Percentiles rank a stretch among this genome's conserved stretches.
Evolutionary conservation across 495 filamentous ascomycete genomes (phyloP).

Genomic region (Penicillium subrubescens): DNA sequence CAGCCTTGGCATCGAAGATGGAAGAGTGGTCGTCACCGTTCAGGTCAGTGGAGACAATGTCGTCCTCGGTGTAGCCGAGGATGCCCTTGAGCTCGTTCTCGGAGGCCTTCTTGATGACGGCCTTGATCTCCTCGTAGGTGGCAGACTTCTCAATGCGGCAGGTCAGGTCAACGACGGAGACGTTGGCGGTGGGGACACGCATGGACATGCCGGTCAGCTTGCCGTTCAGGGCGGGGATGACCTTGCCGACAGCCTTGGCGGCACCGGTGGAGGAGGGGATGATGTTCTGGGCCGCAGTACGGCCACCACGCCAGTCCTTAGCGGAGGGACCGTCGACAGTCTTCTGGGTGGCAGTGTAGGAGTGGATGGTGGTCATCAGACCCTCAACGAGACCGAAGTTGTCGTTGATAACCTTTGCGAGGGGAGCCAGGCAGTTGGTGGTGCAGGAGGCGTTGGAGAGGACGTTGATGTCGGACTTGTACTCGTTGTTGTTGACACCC

Average conservation of each 20-base stretch:
- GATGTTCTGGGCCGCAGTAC: constrained; percentile 98
- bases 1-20: constrained; percentile 99
- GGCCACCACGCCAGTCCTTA: constrained; percentile 99
- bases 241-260: constrained; percentile 99
- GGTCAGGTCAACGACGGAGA: constrained; percentile 98
- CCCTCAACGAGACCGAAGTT: constrained; percentile 97
- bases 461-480: constrained; percentile 85
- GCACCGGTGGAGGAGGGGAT: constrained; percentile 99
- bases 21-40: constrained; percentile 90
- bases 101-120: constrained; percentile 82
- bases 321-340: constrained; percentile 94
- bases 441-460: constrained; percentile 99
- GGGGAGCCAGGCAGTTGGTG: constrained; percentile 98
- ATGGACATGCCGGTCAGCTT: constrained; percentile 99
- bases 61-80: constrained; percentile 95
- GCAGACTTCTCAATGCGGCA: constrained; percentile 88
- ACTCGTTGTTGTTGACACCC: constrained; percentile 94
- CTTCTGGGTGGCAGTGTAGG: constrained; percentile 99
- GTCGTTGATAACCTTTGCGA: constrained; percentile 99
- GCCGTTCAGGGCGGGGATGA: constrained; percentile 95
- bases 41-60: constrained; percentile 89
- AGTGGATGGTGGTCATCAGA: constrained; percentile 99
- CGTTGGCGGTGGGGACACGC: constrained; percentile 98
- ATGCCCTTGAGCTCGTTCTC: constrained; percentile 87
- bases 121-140: constrained; percentile 93